Base-by-base conservation (phyloP, 1,139 yeast species). In the Wickerhamomyces sp. region DNA sequence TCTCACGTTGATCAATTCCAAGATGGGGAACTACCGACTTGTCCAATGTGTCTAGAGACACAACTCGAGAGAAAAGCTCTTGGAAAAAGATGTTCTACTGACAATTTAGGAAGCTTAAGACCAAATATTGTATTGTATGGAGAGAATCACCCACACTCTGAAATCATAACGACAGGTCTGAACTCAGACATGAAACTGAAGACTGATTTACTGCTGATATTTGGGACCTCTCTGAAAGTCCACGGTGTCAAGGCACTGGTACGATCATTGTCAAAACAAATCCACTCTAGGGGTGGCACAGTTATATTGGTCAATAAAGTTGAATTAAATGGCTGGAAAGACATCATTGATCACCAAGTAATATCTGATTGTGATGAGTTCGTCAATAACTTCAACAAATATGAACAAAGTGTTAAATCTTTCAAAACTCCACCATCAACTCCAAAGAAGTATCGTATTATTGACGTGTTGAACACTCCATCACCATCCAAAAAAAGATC, bases 61-160 rank as follows among this genome's bases (percentile, higher is more conserved):
- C 75, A 72, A 41, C 39, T 50, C 7, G 65, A 68, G 22, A 60
- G 83, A 37, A 51, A 49, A 5, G 57, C 67, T 18, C 70, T 68
- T 13, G 96, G 96, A 3, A 86, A 86, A 59, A 65, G 96, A 45
- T 71, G 84, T 34, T 81, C 84, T 12, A 85, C 87, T n/a, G 0
- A 92, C 84, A 55, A 68, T 76, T 7, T n/a, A n/a, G 96, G 96
- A 2, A 61, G 78, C 25, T 59, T 88, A 37, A 68, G 95, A 42
- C 96, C 96, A 2, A 78, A 84, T 50, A 84, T 88, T 42, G 95
- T 88, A 4, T 67, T 88, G 22, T 88, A 88, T 58, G 94, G 94
- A 33, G 96, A 88, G 57, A 78, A 81, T 54, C 95, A 87, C 57
- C 95, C 95, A 0, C 88, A 84, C 54, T 78, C 88, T 22, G 96